Base-by-base conservation (phyloP, 176 grass and related monocot species). In the Lolium multiflorum region DNA sequence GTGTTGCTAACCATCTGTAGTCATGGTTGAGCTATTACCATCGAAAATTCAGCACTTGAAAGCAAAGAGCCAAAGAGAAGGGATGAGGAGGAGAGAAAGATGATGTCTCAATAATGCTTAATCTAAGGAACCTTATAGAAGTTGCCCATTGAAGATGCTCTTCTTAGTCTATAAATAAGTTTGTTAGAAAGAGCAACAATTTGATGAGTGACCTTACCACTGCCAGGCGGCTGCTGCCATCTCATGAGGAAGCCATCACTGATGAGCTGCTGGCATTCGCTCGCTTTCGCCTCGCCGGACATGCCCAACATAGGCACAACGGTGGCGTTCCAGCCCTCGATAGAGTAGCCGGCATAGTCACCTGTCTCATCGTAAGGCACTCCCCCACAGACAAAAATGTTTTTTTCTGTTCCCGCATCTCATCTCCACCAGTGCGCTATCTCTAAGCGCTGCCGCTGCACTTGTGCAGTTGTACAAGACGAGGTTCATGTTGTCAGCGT, bases 221-320 rank as follows among this genome's bases (percentile, higher is more conserved):
- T 66, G 7, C 0, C 0, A 5, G 58, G 22, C 4, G 52, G 1
- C 0, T 8, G 20, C 56, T 73, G 59, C 70, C 78, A 87, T 9
- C 58, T 87, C n/a, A 89, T 26, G 20, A 84, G 81, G 55, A 89
- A 89, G 11, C 87, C 87, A 15, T 70, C 26, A 0, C 74, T 72
- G 50, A 83, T 78, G 3, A 88, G 80, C 59, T 83, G 0, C 39
- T 59, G 8, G 10, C 83, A 88, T 16, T 7, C n/a, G 25, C 60
- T 71, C 0, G 80, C 62, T 2, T 71, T 83, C 0, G 0, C 9
- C 14, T 74, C 6, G 4, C 17, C 72, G 44, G 9, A 24, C 14
- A 1, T 0, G 7, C 38, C 60, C 6, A 77, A 14, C 60, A 77
- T 22, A 7, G 61, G 61, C 38, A 83, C 80, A 9, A 49, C 4